A percentile compares a stretch with the other conserved stretches of the same genome.
Evolutionary conservation across 257 asterid species (phyloP).

Genomic region (Solanum lycopersicoides): DNA sequence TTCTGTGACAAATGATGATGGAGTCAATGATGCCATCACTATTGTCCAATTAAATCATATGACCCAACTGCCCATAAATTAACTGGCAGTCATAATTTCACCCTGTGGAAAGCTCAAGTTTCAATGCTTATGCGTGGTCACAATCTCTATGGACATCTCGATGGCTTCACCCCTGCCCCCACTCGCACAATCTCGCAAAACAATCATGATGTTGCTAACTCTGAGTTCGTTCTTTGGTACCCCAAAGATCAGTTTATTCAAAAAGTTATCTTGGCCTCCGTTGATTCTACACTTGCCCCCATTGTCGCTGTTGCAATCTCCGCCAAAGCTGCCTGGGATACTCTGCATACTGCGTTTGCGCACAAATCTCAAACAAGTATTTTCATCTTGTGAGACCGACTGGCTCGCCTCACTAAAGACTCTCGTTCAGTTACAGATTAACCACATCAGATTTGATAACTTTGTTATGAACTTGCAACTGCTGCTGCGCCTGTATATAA

Average conservation of each 20-base stretch:
- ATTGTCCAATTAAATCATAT: background rate
- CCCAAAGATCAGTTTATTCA: background rate
- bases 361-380: background rate
- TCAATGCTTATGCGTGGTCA: background rate
- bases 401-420: background rate
- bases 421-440: no score
- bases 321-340: background rate
- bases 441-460: background rate
- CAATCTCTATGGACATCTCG: background rate
- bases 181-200: background rate
- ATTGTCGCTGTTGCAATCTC: background rate
- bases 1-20: background rate
- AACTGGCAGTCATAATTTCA: background rate
- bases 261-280: background rate
- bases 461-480: background rate
- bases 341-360: background rate
- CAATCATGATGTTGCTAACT: background rate
- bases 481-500: background rate
- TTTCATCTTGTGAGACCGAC: background rate
- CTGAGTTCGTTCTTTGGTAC: background rate
- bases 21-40: background rate
- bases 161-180: background rate
- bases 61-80: background rate
- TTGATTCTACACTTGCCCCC: background rate
- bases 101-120: background rate